Base-by-base conservation (phyloP, 345 rosid genomes). In the Cardiospermum halicacabum region DNA sequence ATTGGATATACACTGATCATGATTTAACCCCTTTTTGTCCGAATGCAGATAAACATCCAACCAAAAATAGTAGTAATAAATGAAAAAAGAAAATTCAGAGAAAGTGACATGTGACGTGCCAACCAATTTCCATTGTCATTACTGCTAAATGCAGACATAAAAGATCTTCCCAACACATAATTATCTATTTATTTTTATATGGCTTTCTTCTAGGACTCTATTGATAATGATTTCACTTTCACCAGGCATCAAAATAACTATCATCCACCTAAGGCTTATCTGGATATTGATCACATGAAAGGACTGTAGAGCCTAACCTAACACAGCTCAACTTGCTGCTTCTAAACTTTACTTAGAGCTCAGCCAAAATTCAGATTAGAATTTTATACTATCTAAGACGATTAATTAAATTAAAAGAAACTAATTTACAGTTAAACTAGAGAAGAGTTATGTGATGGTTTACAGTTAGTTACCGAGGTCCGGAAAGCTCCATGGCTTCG, bases 401-500 rank as follows among this genome's bases (percentile, higher is more conserved):
- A 4, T 39, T 40, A 21, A 55, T 18, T 15, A 7, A 56, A 65
- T 40, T 40, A 28, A 56, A 62, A n/a, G n/a, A n/a, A 60, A 67
- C 42, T 71, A 27, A 65, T 78, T 11, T 71, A 69, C 79, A 74
- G 24, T 53, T 68, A 71, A 40, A 64, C 5, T 43, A 19, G 43
- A 42, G 32, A 22, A 42, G 26, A 60, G 49, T 0, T 0, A 21
- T 25, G 32, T 3, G 7, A 18, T 25, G 49, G 40, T n/a, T 34
- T 48, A 34, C 3, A 34, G 3, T 34, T 47, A 51, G 19, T 81
- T 73, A 94, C 50, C 99, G 68, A 47, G 99, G 99, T 80, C 99
- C 96, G 0, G 97, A 94, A 31, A 94, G 99, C 73, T 94, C 99
- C 67, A 94, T 89, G 11, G 99, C 89, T 85, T 94, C 96, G 3